Base-by-base conservation (phyloP, 257 asterid species). In the Rubia yunnanensis region DNA sequence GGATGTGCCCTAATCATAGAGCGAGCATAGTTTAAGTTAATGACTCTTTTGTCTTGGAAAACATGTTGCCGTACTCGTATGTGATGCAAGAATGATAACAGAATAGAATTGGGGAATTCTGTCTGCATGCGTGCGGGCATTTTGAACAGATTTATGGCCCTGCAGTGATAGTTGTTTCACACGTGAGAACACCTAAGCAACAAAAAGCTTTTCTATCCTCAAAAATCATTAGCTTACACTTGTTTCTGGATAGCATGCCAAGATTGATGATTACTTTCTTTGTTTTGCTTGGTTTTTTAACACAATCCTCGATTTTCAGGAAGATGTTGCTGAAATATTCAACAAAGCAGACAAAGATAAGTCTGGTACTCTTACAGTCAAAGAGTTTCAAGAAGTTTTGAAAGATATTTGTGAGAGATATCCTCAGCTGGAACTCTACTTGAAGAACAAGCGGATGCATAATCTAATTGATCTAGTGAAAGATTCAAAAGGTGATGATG, bases 351-450 rank as follows among this genome's bases (percentile, higher is more conserved):
- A 94, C 72, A 83, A 82, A 74, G 97, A 90, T 81, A 85, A 81
- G 78, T 94, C 99, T 20, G 96, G 92, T 26, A 87, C 96, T 38
- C 91, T 92, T n/a, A 89, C 97, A 1, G 85, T 81, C 23, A 79
- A 84, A 81, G 97, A 89, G 82, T 88, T 89, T 70, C 88, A 90
- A 66, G 96, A 86, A 70, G 97, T 88, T 62, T 89, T 88, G 34
- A 30, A 80, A 8, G 99, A 92, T 68, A 81, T 92, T 65, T 84
- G 95, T 54, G 97, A 84, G 75, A 83, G 99, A 72, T 92, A 92
- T 68, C 99, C 99, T 26, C 99, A 92, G 75, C 81, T 87, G 24
- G 90, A 76, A 39, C 88, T 89, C 57, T 89, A 89, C 66, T 76
- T 92, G 80, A 87, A 87, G 72, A 82, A 71, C 7, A 84, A 83